Conservation (phyloP, 1,139 yeast species). For the Kodamaea plutei region DNA sequence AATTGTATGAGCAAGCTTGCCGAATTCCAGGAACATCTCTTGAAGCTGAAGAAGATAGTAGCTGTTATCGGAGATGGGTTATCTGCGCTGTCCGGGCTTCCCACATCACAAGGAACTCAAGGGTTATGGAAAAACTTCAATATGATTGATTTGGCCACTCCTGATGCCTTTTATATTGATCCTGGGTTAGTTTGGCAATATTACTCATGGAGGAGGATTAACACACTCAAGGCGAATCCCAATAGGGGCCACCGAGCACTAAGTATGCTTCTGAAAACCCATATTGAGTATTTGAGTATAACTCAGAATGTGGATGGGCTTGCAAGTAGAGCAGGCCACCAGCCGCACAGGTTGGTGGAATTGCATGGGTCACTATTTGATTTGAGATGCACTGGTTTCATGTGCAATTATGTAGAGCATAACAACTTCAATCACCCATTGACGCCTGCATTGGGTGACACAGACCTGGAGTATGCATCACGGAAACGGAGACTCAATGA, state of each 20-base stretch:
- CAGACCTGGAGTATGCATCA: slow-evolving; percentile 28
- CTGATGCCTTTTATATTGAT: slow-evolving; percentile 79
- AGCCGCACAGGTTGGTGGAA: slow-evolving; percentile 47
- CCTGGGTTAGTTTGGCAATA: slow-evolving; percentile 91
- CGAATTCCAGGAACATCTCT: slow-evolving; percentile 57
- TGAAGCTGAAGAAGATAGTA: slow-evolving; percentile 51
- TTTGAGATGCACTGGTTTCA: slow-evolving; percentile 69
- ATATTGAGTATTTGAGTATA: slow-evolving; percentile 51
- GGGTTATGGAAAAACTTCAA: slow-evolving; percentile 79
- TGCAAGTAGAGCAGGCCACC: slow-evolving; percentile 61
- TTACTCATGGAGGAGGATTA: slow-evolving; percentile 63
- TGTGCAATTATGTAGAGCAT: slow-evolving; percentile 57
- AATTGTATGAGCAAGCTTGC: slow-evolving; percentile 17
- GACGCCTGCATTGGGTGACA: slow-evolving; percentile 49
- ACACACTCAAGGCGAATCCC: slow-evolving; percentile 65
- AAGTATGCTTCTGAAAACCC: slow-evolving; percentile 43
- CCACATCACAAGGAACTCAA: slow-evolving; percentile 67
- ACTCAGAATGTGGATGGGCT: slow-evolving; percentile 85
- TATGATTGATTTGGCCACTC: slow-evolving; percentile 82
- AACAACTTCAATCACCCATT: slow-evolving; percentile 59
- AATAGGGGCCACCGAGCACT: slow-evolving; percentile 70
- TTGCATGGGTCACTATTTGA: slow-evolving; percentile 78
- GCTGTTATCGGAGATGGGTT: slow-evolving; percentile 86
- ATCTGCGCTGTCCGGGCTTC: slow-evolving; percentile 72
- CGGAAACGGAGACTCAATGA: slow-evolving; percentile 6